These are phyloP conservation scores for Apiospora sp. DNA, from an alignment of 2,329 filamentous ascomycete genomes.

Conservation along the genomic window DNA sequence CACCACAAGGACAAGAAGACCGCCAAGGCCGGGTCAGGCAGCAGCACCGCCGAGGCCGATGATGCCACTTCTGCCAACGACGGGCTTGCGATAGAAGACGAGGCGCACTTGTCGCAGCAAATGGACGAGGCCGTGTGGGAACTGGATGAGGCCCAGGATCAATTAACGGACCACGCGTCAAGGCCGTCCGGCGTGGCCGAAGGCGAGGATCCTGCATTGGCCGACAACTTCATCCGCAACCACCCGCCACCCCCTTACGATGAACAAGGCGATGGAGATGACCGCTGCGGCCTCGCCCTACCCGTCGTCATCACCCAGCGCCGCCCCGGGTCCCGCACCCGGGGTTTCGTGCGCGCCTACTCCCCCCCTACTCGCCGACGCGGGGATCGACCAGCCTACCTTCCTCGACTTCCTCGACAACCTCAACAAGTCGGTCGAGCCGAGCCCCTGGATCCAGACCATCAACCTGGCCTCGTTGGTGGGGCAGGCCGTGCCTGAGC, in stretches of 20 bases:
- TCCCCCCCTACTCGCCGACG: slow-evolving; percentile 48
- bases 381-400: slow-evolving; percentile 49
- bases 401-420: slow-evolving; percentile 52
- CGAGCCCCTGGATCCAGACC: slow-evolving; percentile 27
- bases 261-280: neutral
- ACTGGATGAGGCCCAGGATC: slow-evolving; percentile 29
- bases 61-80: neutral
- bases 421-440: slow-evolving; percentile 48
- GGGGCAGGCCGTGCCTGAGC: neutral
- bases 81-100: neutral
- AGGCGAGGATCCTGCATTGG: neutral
- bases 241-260: neutral
- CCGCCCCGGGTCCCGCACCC: slow-evolving; percentile 46
- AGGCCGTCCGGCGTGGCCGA: neutral
- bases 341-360: slow-evolving; percentile 55
- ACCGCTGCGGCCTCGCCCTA: neutral
- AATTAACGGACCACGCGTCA: slow-evolving; percentile 7
- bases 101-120: slow-evolving; percentile 15
- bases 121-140: slow-evolving; percentile 29
- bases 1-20: slow-evolving; percentile 27
- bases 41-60: neutral
- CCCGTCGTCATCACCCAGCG: slow-evolving; percentile 55
- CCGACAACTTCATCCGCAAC: neutral
- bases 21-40: neutral
- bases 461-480: neutral